Conservation (phyloP, 139 green algal genomes). For the Closterium sp. region DNA sequence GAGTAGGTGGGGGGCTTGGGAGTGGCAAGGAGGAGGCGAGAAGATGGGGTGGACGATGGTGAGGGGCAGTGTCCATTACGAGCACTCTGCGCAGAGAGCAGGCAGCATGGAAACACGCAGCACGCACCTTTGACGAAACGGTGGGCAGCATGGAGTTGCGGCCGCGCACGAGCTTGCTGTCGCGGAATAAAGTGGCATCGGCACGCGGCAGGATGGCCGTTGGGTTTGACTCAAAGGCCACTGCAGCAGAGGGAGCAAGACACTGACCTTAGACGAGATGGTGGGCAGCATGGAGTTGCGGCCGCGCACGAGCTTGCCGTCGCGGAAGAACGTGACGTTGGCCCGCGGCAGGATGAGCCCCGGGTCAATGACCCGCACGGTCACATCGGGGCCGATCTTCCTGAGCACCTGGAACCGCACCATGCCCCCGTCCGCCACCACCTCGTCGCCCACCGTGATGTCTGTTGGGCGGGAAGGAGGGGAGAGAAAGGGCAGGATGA, state of each 20-base stretch:
- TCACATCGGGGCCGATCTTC: conserved; percentile 71
- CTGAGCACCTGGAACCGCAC: conserved; percentile 66
- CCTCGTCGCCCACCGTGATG: conserved; percentile 65
- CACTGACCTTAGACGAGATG: conserved; percentile 68
- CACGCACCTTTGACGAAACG: not conserved
- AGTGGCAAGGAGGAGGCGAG: not conserved
- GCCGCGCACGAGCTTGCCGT: conserved; percentile 63
- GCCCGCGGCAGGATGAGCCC: conserved; percentile 76
- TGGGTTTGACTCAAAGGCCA: conserved; percentile 60
- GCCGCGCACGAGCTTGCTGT: conserved; percentile 63
- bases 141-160: conserved; percentile 75
- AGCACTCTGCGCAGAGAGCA: not conserved
- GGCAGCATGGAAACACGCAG: not conserved
- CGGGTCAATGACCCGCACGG: conserved; percentile 66
- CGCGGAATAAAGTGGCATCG: conserved; percentile 65
- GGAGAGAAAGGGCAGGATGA: conserved; percentile 52
- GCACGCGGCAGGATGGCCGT: conserved; percentile 70
- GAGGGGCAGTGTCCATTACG: not conserved
- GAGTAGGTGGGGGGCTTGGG: not conserved
- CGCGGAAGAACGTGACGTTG: conserved; percentile 66
- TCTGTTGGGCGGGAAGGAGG: not conserved
- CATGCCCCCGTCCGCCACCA: conserved; percentile 84
- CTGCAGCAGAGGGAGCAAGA: no score
- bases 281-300: conserved; percentile 73
- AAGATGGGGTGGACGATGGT: not conserved